phyloP scores from a whole-genome alignment of 305 asterid genomes.

The Striga hermonthica region DNA sequence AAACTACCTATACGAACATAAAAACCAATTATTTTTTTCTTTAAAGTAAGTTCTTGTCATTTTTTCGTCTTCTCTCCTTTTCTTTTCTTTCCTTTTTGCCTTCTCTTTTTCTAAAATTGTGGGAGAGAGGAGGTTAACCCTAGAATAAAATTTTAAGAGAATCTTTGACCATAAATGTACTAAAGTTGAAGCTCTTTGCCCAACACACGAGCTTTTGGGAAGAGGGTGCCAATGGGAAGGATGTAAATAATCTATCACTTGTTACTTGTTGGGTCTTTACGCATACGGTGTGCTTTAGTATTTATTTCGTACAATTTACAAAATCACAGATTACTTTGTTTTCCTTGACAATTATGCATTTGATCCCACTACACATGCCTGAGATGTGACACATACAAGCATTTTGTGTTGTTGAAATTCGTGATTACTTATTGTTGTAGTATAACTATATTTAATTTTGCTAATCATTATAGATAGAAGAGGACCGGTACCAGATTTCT shows the following conservation, averaged over 20 bases:
- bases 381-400: constrained; percentile 5
- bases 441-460: constrained; percentile 25
- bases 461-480: constrained; percentile 69
- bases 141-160: neutral
- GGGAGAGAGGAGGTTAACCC: neutral
- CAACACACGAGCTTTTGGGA: neutral
- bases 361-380: constrained; percentile 15
- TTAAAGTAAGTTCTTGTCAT: neutral
- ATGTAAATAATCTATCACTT: constrained; percentile 14
- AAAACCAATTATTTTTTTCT: constrained; percentile 1
- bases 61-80: too few species aligned
- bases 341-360: neutral
- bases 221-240: constrained; percentile 11
- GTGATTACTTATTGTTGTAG: constrained; percentile 17
- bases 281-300: neutral
- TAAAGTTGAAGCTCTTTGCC: constrained; percentile 8
- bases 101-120: constrained; percentile 13
- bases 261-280: too few species aligned
- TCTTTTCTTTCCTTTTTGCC: neutral
- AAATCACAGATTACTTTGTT: neutral
- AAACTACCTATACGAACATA: neutral
- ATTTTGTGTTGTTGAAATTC: constrained; percentile 23
- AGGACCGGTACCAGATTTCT: constrained; percentile 60
- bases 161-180: neutral
- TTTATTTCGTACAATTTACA: neutral